These are phyloP conservation scores for Microstegium vimineum DNA, from an alignment of 176 grass and related monocot genomes.

Conservation along the genomic window DNA sequence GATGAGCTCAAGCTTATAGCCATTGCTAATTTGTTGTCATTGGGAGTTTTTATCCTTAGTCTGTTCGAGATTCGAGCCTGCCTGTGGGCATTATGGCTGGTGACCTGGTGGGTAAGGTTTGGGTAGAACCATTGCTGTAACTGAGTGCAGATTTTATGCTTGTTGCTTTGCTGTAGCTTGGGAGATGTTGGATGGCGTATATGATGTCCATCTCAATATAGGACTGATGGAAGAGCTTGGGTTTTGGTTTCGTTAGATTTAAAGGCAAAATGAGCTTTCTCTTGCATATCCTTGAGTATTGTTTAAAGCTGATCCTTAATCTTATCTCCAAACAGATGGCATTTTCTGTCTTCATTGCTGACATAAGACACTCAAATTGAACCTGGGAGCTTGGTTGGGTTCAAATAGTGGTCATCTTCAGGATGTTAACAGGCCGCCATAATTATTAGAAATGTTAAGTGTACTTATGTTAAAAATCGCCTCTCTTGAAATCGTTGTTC, in stretches of 20 bases:
- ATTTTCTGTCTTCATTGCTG: not conserved
- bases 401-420: not conserved
- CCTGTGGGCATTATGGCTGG: not conserved
- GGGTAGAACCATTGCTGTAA: not conserved
- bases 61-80: not conserved
- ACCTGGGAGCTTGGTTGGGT: not conserved
- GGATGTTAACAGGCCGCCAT: not conserved
- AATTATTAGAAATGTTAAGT: not conserved
- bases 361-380: not conserved
- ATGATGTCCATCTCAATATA: not conserved
- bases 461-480: not conserved
- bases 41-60: not conserved
- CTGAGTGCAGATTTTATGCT: not conserved
- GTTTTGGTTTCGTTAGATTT: not conserved
- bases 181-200: not conserved
- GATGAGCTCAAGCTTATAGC: not conserved
- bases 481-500: not conserved
- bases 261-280: not conserved
- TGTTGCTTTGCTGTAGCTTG: not conserved
- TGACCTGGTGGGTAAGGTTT: not conserved
- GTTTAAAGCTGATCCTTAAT: not conserved
- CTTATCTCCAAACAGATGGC: not conserved
- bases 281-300: not conserved
- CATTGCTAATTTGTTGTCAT: not conserved
- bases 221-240: not conserved